Evolutionary conservation across 2,329 filamentous ascomycete species (phyloP).

Genomic region (Alternaria sp.): DNA sequence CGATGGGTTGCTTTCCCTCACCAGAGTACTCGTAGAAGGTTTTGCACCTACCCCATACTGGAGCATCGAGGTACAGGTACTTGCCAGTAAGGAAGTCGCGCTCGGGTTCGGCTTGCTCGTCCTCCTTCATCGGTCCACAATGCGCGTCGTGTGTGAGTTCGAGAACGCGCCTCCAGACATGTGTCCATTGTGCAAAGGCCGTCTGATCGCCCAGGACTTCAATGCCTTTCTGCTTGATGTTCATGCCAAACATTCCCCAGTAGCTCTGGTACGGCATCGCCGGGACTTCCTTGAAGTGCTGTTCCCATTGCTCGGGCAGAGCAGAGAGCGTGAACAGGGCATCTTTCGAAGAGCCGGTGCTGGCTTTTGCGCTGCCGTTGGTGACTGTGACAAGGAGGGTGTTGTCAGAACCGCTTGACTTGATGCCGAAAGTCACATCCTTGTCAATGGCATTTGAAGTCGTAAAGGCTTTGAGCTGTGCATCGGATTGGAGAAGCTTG

Average conservation of each 20-base stretch:
- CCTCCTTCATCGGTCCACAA: constrained; percentile 52
- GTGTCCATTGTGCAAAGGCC: constrained; percentile 54
- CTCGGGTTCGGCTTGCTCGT: constrained; percentile 45
- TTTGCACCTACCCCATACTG: constrained; percentile 57
- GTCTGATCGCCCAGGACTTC: constrained; percentile 55
- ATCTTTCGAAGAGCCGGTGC: constrained; percentile 38
- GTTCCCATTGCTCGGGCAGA: constrained; percentile 55
- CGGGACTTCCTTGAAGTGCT: constrained; percentile 54
- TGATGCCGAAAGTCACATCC: constrained; percentile 44
- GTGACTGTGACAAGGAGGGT: constrained; percentile 42
- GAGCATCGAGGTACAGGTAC: constrained; percentile 56
- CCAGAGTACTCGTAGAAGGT: constrained; percentile 58
- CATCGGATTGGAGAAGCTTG: constrained; percentile 42
- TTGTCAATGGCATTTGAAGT: constrained; percentile 44
- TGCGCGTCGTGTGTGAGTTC: constrained; percentile 57
- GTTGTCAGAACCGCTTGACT: constrained; percentile 42
- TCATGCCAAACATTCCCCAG: constrained; percentile 57
- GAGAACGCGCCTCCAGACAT: constrained; percentile 56
- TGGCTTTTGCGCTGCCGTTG: constrained; percentile 39
- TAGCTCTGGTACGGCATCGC: constrained; percentile 55
- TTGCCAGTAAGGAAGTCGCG: constrained; percentile 56
- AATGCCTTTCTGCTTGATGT: constrained; percentile 58
- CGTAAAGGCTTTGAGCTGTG: constrained; percentile 45
- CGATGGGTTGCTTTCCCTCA: constrained; percentile 54
- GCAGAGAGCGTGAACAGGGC: constrained; percentile 50